Conservation (phyloP, 176 grass and related monocot genomes). For the Tillandsia fasciculata region DNA sequence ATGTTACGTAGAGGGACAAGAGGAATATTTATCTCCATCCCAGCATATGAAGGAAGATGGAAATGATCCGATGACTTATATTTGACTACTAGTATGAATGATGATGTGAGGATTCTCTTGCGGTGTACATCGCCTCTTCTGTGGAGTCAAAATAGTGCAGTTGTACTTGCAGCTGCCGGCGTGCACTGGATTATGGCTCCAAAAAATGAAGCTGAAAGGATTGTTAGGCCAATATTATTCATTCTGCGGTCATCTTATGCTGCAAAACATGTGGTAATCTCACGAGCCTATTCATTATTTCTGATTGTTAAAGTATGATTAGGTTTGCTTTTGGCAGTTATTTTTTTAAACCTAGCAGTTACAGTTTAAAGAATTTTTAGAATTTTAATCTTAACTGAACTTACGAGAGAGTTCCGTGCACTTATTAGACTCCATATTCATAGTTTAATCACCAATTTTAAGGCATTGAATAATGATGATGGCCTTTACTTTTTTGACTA, state of each 20-base stretch:
- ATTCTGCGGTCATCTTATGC: constrained; percentile 62
- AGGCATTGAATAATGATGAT: not conserved
- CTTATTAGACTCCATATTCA: too few species aligned
- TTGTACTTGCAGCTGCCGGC: constrained; percentile 77
- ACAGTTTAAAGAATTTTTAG: too few species aligned
- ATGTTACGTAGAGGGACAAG: constrained; percentile 56
- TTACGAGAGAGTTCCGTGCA: too few species aligned
- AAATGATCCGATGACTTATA: constrained; percentile 9
- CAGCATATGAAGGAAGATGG: constrained; percentile 14
- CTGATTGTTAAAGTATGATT: not conserved
- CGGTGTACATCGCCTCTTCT: constrained; percentile 73
- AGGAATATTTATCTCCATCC: constrained; percentile 19
- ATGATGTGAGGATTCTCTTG: constrained; percentile 70
- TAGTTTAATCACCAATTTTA: not conserved
- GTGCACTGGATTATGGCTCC: constrained; percentile 91
- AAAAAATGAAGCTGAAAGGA: constrained; percentile 37
- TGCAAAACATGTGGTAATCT: constrained; percentile 78
- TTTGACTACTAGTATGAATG: constrained; percentile 40
- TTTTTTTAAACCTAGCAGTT: too few species aligned
- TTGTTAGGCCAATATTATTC: constrained; percentile 70
- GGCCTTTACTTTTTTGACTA: not conserved
- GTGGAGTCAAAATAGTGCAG: constrained; percentile 85
- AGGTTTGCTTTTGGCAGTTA: not conserved
- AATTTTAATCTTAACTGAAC: too few species aligned
- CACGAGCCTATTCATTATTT: not conserved